Evolutionary conservation across 2,329 filamentous ascomycete species (phyloP).

Genomic region (Penicillium frequentans): DNA sequence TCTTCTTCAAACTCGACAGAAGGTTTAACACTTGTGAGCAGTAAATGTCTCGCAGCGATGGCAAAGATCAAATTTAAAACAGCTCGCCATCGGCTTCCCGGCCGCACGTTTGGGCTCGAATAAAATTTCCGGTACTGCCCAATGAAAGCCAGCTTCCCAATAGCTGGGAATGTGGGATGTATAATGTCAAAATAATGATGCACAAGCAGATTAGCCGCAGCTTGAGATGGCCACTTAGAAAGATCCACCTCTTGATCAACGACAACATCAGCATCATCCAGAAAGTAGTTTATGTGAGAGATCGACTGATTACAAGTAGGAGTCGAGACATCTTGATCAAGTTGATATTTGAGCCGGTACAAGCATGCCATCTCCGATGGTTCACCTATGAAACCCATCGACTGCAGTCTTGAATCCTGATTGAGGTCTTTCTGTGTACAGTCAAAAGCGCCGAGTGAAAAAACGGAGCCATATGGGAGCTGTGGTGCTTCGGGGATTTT

Average conservation of each 20-base stretch:
- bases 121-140: not conserved
- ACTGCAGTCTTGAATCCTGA: not conserved
- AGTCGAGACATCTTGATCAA: not conserved
- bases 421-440: not conserved
- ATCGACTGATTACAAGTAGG: not conserved
- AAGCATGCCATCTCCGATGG: not conserved
- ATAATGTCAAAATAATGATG: not conserved
- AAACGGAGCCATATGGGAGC: not conserved
- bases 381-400: not conserved
- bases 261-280: not conserved
- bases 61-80: not conserved
- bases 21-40: not conserved
- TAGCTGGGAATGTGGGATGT: not conserved
- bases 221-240: not conserved
- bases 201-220: not conserved
- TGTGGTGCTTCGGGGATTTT: not conserved
- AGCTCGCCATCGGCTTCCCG: not conserved
- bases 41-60: not conserved
- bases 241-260: not conserved
- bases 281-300: not conserved
- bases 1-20: not conserved
- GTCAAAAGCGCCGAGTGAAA: not conserved
- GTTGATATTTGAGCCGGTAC: not conserved
- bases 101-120: not conserved
- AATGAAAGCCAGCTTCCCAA: not conserved